Percentiles rank a stretch among this genome's conserved stretches.
phyloP scores from a whole-genome alignment of 176 grass and related monocot genomes.

The Poa pratensis region DNA sequence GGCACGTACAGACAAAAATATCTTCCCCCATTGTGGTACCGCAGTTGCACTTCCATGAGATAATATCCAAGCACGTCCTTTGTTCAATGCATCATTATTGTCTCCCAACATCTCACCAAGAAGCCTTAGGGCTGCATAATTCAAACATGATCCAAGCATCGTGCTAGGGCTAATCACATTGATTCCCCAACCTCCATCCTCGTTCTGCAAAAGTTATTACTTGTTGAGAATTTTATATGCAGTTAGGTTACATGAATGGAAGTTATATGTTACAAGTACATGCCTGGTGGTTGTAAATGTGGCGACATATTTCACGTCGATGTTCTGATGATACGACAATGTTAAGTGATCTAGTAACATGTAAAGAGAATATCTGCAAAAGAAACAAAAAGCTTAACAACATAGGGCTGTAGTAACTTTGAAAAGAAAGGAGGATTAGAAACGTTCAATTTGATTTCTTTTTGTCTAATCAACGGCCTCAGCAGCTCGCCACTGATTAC shows the following conservation, averaged over 20 bases:
- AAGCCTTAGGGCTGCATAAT: not conserved
- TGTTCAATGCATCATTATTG: not conserved
- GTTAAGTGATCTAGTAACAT: not conserved
- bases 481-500: no score
- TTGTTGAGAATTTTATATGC: not conserved
- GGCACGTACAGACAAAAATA: not conserved
- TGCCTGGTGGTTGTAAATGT: slow-evolving; percentile 27
- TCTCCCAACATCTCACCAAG: not conserved
- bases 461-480: no score
- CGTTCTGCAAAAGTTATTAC: not conserved
- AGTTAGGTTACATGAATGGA: not conserved
- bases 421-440: no score
- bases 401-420: not conserved
- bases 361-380: not conserved
- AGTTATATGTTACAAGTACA: not conserved
- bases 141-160: not conserved
- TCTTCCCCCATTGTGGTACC: slow-evolving; percentile 6
- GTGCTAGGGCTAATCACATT: not conserved
- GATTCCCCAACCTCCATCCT: slow-evolving; percentile 13
- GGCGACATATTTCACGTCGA: not conserved
- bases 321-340: not conserved
- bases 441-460: no score
- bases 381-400: not conserved
- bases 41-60: not conserved
- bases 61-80: not conserved